Conservation (phyloP, 306 rosid genomes). For the Abrus pulchellus region DNA sequence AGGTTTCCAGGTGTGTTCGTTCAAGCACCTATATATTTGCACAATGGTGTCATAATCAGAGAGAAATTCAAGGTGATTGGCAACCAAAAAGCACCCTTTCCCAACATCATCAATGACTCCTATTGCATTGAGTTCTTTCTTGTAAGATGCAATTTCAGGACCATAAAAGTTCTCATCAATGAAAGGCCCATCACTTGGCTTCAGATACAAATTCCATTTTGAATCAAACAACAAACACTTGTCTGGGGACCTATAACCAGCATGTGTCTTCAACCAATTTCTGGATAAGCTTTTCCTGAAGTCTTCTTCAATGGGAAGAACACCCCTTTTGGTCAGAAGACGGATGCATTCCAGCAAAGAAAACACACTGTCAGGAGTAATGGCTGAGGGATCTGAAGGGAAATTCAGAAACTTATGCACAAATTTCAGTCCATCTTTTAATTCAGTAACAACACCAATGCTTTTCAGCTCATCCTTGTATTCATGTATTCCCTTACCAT, state of each 20-base stretch:
- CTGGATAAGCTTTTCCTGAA: slow-evolving; percentile 53
- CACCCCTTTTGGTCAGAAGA: slow-evolving; percentile 19
- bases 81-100: slow-evolving; percentile 57
- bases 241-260: slow-evolving; percentile 63
- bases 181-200: slow-evolving; percentile 73
- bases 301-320: slow-evolving; percentile 39
- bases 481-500: slow-evolving; percentile 59
- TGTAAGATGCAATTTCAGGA: slow-evolving; percentile 52
- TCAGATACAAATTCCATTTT: slow-evolving; percentile 53
- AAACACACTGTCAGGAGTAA: slow-evolving; percentile 56
- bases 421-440: slow-evolving; percentile 62
- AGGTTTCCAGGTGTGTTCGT: slow-evolving; percentile 56
- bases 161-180: slow-evolving; percentile 68
- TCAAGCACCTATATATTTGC: slow-evolving; percentile 63
- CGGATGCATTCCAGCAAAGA: slow-evolving; percentile 67
- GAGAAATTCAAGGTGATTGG: slow-evolving; percentile 55
- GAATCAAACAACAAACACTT: slow-evolving; percentile 64
- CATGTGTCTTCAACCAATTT: slow-evolving; percentile 73
- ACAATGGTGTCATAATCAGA: slow-evolving; percentile 47
- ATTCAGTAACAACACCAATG: slow-evolving; percentile 61
- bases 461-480: slow-evolving; percentile 66
- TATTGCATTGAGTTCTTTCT: slow-evolving; percentile 62
- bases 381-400: slow-evolving; percentile 52
- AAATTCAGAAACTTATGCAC: slow-evolving; percentile 54
- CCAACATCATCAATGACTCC: slow-evolving; percentile 59